Percentiles rank a stretch among this genome's conserved stretches.
Conservation (phyloP, 805 yeast species). For the Clavispora santaluciae region DNA sequence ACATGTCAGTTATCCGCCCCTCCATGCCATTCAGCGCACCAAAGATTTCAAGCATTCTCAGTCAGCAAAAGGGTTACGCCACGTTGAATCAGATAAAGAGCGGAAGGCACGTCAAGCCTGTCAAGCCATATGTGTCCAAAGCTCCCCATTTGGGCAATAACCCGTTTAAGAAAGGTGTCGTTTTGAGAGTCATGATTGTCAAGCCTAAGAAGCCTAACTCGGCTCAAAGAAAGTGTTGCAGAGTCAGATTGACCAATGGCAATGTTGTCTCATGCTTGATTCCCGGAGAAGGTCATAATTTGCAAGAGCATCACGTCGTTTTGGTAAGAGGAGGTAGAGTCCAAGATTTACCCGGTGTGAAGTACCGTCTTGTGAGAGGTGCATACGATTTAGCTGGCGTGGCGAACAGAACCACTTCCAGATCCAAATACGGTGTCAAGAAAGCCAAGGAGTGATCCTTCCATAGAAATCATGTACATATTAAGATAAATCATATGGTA, state of each 20-base stretch:
- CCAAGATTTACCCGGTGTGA: conserved; percentile 97
- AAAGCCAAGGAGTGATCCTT: conserved; percentile 45
- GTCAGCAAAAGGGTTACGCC: conserved; percentile 34
- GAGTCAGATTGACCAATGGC: conserved; percentile 90
- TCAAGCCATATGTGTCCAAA: conserved; percentile 47
- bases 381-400: conserved; percentile 91
- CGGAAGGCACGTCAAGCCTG: conserved; percentile 50
- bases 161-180: conserved; percentile 92
- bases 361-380: conserved; percentile 90
- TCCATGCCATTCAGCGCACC: conserved; percentile 13
- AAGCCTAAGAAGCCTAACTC: conserved; percentile 99
- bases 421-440: conserved; percentile 93
- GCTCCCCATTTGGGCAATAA: conserved; percentile 80
- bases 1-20: conserved; percentile 12
- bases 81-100: conserved; percentile 74
- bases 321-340: conserved; percentile 97
- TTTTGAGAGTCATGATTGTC: conserved; percentile 85
- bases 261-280: conserved; percentile 86
- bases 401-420: conserved; percentile 82
- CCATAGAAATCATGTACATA: conserved; percentile 4
- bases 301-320: conserved; percentile 96
- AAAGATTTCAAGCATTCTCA: conserved; percentile 1
- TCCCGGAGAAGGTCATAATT: conserved; percentile 98
- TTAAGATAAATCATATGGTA: neutral
- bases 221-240: conserved; percentile 94